Base-by-base conservation (phyloP, 805 yeast species). In the Isabelozyma gotoi region DNA sequence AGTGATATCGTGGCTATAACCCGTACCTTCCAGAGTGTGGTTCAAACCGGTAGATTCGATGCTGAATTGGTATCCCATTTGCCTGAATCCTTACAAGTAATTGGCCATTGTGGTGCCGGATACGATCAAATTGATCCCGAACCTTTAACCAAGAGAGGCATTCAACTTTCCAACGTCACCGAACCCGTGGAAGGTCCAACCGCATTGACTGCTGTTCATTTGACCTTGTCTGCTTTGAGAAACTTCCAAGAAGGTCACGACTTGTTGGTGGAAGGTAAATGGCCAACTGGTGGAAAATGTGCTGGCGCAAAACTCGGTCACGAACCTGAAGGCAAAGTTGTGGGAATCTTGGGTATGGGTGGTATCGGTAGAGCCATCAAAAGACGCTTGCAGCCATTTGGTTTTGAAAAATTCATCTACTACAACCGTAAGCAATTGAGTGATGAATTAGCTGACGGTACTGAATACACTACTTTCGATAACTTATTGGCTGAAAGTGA, bases 311-410 rank as follows among this genome's bases (percentile, higher is more conserved):
- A 81, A 6, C 64, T 81, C 38, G 96, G 95, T 6, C 77, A 77
- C 56, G 91, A 84, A 56, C 95, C 95, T 14, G 81, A 74, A 48
- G 88, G 88, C 7, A 84, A 84, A 57, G 74, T 74, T 15, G 83
- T 89, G 17, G 96, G 96, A 39, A 82, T 89, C 42, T 70, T 85
- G 41, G 96, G 96, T 12, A 76, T 89, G 79, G 96, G 96, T 27
- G 96, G 96, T 29, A 88, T 89, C 65, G 96, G 96, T 38, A 79
- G 90, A 45, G 86, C 88, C 21, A 81, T 89, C 41, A 75, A 88
- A 42, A 80, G 81, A 50, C 77, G 92, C 53, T 73, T 87, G 48
- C 65, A 67, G 50, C 91, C 92, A 7, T 88, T 89, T 63, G 96
- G 94, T 2, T 87, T 88, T 63, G 67, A 63, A 27, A 81, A 79